These are phyloP conservation scores for Gigaspora rosea DNA, from an alignment of 192 early-diverging fungal genomes.

Conservation along the genomic window DNA sequence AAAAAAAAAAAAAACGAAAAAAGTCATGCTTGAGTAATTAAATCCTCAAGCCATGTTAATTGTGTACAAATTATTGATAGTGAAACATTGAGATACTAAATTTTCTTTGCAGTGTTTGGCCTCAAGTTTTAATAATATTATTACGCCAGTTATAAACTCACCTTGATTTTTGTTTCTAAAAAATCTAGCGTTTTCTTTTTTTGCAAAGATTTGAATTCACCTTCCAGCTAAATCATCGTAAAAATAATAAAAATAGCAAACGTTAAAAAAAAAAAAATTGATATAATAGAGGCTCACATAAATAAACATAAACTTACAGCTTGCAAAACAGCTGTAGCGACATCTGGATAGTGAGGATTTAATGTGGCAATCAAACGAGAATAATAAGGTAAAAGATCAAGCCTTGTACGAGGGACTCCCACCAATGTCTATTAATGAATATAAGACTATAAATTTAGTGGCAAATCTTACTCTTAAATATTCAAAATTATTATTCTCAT, in stretches of 20 bases:
- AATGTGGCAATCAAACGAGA: slow-evolving; percentile 86
- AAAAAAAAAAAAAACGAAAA: neutral
- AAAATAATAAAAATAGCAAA: no score
- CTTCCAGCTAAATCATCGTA: slow-evolving; percentile 57
- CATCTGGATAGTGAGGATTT: slow-evolving; percentile 84
- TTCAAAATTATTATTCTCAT: neutral
- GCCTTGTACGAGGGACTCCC: slow-evolving; percentile 75
- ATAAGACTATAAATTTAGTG: neutral
- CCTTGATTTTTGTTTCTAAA: slow-evolving; percentile 76
- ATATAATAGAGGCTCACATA: neutral
- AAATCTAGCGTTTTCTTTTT: slow-evolving; percentile 71
- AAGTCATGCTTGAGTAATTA: no score
- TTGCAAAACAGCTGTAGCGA: slow-evolving; percentile 70
- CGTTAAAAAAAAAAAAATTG: neutral
- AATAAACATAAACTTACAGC: slow-evolving; percentile 45
- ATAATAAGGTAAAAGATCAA: slow-evolving; percentile 90
- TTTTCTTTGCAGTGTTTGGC: neutral
- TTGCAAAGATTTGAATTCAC: slow-evolving; percentile 71
- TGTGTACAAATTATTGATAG: no score
- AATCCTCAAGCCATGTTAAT: no score
- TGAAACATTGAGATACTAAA: no score
- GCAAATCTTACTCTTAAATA: neutral
- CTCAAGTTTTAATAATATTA: neutral
- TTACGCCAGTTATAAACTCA: slow-evolving; percentile 25
- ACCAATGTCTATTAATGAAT: slow-evolving; percentile 54